Evolutionary conservation across 345 rosid genomes (phyloP).

Genomic region (Populus tremula): DNA sequence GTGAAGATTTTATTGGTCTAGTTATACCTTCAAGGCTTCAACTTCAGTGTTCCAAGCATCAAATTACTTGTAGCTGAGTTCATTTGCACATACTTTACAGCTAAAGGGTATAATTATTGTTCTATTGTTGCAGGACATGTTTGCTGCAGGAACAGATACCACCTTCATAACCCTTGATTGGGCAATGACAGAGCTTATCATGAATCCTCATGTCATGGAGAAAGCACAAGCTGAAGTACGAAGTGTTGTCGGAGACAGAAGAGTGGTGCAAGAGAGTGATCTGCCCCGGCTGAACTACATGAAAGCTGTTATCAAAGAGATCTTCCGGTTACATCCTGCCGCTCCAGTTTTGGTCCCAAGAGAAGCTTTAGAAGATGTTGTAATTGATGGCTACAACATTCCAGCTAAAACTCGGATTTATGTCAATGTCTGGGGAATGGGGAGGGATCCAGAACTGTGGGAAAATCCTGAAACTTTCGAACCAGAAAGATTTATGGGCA

Average conservation of each 20-base stretch:
- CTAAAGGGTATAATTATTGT: background rate
- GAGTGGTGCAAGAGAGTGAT: conserved; percentile 14
- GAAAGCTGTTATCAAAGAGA: conserved; percentile 23
- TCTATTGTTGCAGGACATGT: conserved; percentile 23
- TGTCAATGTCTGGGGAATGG: conserved; percentile 19
- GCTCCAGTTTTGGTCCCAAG: conserved; percentile 19
- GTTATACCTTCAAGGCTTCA: background rate
- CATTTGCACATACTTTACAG: background rate
- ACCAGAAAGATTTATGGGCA: conserved; percentile 16
- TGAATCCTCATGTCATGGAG: conserved; percentile 20
- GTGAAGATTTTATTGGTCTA: conserved; percentile 1
- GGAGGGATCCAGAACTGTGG: conserved; percentile 15
- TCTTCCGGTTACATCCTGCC: conserved; percentile 17
- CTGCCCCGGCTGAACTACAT: conserved; percentile 16
- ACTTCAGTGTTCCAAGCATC: background rate
- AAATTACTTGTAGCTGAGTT: background rate
- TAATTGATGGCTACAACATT: conserved; percentile 17
- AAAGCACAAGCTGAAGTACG: conserved; percentile 26
- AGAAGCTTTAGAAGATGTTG: conserved; percentile 21
- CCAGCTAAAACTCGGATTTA: conserved; percentile 19
- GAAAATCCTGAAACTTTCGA: conserved; percentile 14
- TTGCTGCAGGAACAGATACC: conserved; percentile 27
- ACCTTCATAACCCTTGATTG: conserved; percentile 25
- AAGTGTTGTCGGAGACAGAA: conserved; percentile 4
- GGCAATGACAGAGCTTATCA: conserved; percentile 26